phyloP scores from a whole-genome alignment of 768 basidiomycete species.

The Termitomyces bulborhizus region DNA sequence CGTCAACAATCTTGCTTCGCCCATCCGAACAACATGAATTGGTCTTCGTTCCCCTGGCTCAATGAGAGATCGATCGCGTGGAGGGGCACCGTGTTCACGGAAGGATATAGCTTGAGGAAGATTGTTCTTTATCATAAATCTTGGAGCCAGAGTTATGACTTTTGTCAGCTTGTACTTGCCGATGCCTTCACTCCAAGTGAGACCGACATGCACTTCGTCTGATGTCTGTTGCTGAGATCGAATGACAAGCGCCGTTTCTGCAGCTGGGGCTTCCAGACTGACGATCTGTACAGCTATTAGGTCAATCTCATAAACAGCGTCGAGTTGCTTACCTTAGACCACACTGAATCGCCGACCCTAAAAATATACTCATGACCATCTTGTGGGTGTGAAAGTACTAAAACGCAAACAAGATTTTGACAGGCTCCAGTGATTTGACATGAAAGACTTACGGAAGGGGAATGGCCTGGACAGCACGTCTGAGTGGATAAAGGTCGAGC shows the following conservation, averaged over 20 bases:
- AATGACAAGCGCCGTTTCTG: slow-evolving; percentile 79
- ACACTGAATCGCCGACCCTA: slow-evolving; percentile 72
- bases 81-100: slow-evolving; percentile 77
- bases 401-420: not conserved
- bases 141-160: slow-evolving; percentile 85
- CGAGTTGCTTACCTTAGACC: slow-evolving; percentile 67
- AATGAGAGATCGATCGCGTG: slow-evolving; percentile 54
- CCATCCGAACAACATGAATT: slow-evolving; percentile 59
- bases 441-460: slow-evolving; percentile 68
- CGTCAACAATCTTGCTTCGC: slow-evolving; percentile 70
- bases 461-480: slow-evolving; percentile 45
- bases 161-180: slow-evolving; percentile 97
- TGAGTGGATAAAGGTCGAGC: slow-evolving; percentile 14
- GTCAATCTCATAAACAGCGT: not conserved
- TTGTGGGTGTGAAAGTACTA: slow-evolving; percentile 83
- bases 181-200: slow-evolving; percentile 91
- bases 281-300: slow-evolving; percentile 28
- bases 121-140: slow-evolving; percentile 86
- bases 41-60: slow-evolving; percentile 64
- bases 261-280: slow-evolving; percentile 86
- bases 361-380: slow-evolving; percentile 83
- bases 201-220: slow-evolving; percentile 72
- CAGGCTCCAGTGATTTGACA: not conserved
- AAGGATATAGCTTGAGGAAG: slow-evolving; percentile 64
- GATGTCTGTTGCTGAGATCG: slow-evolving; percentile 53